Base-by-base conservation (phyloP, 768 basidiomycete species). In the Leucocoprinus birnbaumii region DNA sequence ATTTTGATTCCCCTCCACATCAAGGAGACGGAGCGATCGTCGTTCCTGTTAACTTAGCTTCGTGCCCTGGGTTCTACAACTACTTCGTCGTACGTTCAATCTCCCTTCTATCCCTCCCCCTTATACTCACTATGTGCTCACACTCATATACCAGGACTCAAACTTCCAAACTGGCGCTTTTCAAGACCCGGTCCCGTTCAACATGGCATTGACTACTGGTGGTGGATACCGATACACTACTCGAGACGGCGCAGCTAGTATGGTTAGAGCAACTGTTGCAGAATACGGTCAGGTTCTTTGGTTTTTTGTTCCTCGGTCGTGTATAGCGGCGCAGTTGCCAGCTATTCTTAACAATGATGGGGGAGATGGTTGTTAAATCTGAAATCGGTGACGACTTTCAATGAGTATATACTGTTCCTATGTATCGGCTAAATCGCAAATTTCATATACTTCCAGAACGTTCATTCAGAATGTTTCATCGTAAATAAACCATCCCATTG, bases 221-320 rank as follows among this genome's bases (percentile, higher is more conserved):
- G 62, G 41, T 25, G 65, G 63, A 25, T 66, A 64, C 40, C 56
- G 63, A 3, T 66, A 64, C 31, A 49, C 61, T 2, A 66, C 65
- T 13, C 45, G 47, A 6, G 63, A 66, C 48, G 62, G 60, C 1
- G 48, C 22, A 18, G 65, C 63, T 9, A 64, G 62, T 25, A 66
- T 66, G 63, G 63, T 66, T 22, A 52, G 65, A 2, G 65, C 65
- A 4, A 60, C 55, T 24, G 63, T 66, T 24, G 61, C 65, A 0
- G 65, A 66, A 56, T 64, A 62, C 45, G 62, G 58, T 37, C 65
- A 64, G 51, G 61, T 62, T 16, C 58, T 64, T n/a, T 66, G 65
- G 63, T 64, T 64, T 58, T 66, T 66, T 43, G 65, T 66, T 18
- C 65, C 65, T 31, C 59, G 63, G 11, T 59, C 63, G 13, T 64